phyloP scores from a whole-genome alignment of 2,329 filamentous ascomycete species.

The Atkinsonella hypoxylon region DNA sequence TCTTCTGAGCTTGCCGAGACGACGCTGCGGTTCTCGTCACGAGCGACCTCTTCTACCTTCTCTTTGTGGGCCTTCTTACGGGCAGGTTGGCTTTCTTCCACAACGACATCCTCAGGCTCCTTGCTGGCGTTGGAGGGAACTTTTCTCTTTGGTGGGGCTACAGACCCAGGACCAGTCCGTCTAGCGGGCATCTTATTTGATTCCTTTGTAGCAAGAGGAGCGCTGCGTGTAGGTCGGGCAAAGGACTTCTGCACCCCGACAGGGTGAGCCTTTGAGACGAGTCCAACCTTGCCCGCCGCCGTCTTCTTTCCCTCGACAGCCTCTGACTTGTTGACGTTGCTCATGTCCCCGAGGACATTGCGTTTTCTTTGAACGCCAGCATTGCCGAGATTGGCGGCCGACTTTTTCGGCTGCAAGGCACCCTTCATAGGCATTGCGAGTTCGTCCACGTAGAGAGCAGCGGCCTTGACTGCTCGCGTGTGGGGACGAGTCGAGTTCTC shows the following conservation, averaged over 20 bases:
- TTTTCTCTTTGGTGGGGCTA: conserved; percentile 60
- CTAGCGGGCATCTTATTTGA: conserved; percentile 59
- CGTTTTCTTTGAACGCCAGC: conserved; percentile 54
- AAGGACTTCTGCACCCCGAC: conserved; percentile 69
- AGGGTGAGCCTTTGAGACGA: conserved; percentile 72
- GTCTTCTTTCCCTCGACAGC: conserved; percentile 64
- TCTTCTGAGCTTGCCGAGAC: conserved; percentile 16
- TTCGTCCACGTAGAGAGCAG: conserved; percentile 57
- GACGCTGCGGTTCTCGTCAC: conserved; percentile 35
- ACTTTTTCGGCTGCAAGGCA: conserved; percentile 59
- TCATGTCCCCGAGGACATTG: conserved; percentile 82
- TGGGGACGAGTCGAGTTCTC: conserved; percentile 77
- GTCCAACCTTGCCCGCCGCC: conserved; percentile 47
- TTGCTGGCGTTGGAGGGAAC: conserved; percentile 34
- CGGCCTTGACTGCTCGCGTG: conserved; percentile 88
- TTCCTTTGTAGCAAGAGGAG: conserved; percentile 54
- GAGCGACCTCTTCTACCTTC: conserved; percentile 16
- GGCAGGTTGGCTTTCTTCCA: conserved; percentile 56
- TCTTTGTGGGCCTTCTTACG: conserved; percentile 49
- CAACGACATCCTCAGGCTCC: conserved; percentile 41
- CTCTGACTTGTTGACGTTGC: conserved; percentile 80
- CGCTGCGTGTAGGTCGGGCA: conserved; percentile 44
- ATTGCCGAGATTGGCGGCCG: conserved; percentile 36
- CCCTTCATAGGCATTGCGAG: conserved; percentile 44
- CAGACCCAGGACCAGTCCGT: conserved; percentile 58